Base-by-base conservation (phyloP, 1,284 basidiomycete species). In the Cutaneotrichosporon cyanovorans region DNA sequence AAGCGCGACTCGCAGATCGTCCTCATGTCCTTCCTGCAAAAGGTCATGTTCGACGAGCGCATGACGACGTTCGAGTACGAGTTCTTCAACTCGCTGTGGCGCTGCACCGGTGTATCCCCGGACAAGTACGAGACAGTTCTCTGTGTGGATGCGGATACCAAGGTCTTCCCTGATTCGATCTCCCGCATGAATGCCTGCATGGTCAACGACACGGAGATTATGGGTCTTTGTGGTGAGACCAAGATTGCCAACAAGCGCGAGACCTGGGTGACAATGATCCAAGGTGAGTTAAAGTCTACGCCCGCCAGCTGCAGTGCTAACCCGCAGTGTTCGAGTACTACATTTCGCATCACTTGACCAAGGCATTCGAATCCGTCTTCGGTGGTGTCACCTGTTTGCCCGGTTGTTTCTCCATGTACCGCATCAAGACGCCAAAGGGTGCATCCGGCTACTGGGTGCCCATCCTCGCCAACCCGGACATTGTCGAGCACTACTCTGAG, bases 1-100 rank as follows among this genome's bases (percentile, higher is more conserved):
- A 99, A 98, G 75, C 90, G 95, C 59, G 95, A 98, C 75, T 87
- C 84, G 65, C 95, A 98, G 73, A 93, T 98, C 60, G 84, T 98
- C 43, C 77, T 99, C 54, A 97, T 99, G 93, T 81, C 81, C 42
- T 98, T 98, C 77, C 78, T 98, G 70, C 90, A 96, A 69, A 93
- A 93, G 71, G 93, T 97, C 58, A 96, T 97, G 81, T 98, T 97
- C 68, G 93, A 98, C 73, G 93, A 98, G 74, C 83, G 91, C 45
- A 99, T 99, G 93, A 92, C 89, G 51, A 95, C 93, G 36, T 87
- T 99, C 68, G 93, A 98, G 74, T 98, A 95, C 70, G 95, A 98
- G 73, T 91, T 98, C 66, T 98, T 99, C 82, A 95, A 96, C 71
- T 85, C 90, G 50, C 78, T 95, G 25, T 96, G 93, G 85, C 78